These are phyloP conservation scores for Pholiota conissans DNA, from an alignment of 768 basidiomycete genomes.

Conservation along the genomic window DNA sequence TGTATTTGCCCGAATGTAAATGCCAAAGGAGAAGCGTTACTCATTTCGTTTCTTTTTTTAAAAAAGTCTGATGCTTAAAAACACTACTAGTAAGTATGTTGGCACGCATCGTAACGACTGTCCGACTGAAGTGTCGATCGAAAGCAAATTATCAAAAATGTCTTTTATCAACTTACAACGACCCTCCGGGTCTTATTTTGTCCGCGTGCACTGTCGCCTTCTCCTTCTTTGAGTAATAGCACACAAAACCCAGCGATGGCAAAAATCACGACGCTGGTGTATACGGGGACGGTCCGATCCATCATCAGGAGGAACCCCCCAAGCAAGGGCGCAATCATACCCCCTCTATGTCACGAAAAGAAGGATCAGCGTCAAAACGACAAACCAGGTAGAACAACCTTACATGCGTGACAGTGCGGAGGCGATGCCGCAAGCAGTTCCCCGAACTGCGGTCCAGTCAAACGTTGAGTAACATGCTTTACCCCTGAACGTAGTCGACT, in stretches of 20 bases:
- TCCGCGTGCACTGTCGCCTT: slow-evolving; percentile 33
- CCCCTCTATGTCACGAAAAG: slow-evolving; percentile 53
- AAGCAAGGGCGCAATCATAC: slow-evolving; percentile 83
- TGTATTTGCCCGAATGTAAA: too few relatives aligned
- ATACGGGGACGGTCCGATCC: slow-evolving; percentile 71
- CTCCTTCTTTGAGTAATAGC: slow-evolving; percentile 54
- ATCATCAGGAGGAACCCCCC: slow-evolving; percentile 74
- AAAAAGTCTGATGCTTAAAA: too few relatives aligned
- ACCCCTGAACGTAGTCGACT: too few relatives aligned
- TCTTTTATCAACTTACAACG: slow-evolving; percentile 8
- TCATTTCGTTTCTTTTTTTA: too few relatives aligned
- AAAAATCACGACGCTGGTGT: slow-evolving; percentile 69
- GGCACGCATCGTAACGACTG: too few relatives aligned
- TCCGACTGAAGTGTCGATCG: too few relatives aligned
- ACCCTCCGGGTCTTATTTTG: slow-evolving; percentile 9
- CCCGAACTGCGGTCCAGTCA: slow-evolving; percentile 53
- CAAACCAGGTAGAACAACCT: slow-evolving; percentile 24
- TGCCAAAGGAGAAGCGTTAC: too few relatives aligned
- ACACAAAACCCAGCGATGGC: slow-evolving; percentile 62
- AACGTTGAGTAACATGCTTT: neutral
- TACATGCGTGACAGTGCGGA: slow-evolving; percentile 85
- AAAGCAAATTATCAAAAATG: too few relatives aligned
- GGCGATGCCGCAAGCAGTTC: slow-evolving; percentile 86
- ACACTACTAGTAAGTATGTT: too few relatives aligned
- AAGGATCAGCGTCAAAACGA: slow-evolving; percentile 1